Evolutionary conservation across 805 yeast species (phyloP), one percentile per base, ranked within the genome.

Genomic region (Maudiozyma barnettii): DNA sequence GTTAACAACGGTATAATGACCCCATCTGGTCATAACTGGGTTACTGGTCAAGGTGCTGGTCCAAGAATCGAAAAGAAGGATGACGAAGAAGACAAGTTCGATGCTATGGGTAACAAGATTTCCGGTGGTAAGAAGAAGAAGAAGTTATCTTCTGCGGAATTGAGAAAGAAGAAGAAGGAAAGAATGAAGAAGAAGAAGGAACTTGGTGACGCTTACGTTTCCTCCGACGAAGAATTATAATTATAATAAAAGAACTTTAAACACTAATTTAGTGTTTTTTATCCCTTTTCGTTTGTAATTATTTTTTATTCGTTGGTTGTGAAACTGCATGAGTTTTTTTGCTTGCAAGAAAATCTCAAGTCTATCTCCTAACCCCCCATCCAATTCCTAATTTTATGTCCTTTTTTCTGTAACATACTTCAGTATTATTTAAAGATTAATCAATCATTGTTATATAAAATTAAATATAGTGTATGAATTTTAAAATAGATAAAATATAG

Each of bases 21-120:
- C 69, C 99, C 99, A 75, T 93, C 99, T 63, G 99, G 99, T 74
- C 99, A 93, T 80, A 95, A 93, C 85, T 93, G 99, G 99, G 99
- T 93, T 66, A 81, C 86, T 66, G 99, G 99, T 76, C 99, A 93
- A 81, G 99, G 99, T 79, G 65, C 96, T 70, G 99, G 99, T 79
- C 99, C 99, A 77, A 90, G 99, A 84, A 74, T 93, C 55, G 93
- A 86, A 72, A 84, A 90, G 88, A 90, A 91, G 81, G 95, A 85
- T 53, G 84, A 76, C 56, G 97, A 90, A 75, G 99, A 84, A 72
- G 98, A 91, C 73, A 87, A 90, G 77, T 91, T 93, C 78, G 99
- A 93, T 78, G 99, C 98, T 68, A 88, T 93, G 95, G 99, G 99
- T 81, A 93, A 93, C 96, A 93, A 93, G 95, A 82, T 93, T 74